These are phyloP conservation scores for Cystofilobasidium macerans DNA, from an alignment of 768 basidiomycete species.

Conservation along the genomic window DNA sequence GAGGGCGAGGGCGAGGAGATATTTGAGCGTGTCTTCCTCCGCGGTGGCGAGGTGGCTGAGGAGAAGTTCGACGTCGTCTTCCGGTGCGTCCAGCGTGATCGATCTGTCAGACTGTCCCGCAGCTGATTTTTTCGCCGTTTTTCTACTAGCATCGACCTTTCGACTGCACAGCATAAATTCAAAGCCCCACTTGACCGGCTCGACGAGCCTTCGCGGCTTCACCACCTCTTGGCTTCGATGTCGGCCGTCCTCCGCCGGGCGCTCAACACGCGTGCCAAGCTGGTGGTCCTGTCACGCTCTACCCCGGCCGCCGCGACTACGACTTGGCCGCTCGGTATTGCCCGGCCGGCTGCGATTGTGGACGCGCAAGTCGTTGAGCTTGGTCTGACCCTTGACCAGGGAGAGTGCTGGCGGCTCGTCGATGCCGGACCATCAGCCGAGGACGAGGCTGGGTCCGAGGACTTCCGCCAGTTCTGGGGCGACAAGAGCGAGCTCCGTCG, in stretches of 20 bases:
- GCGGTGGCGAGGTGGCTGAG: conserved; percentile 53
- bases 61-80: conserved; percentile 65
- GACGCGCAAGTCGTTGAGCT: conserved; percentile 45
- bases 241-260: conserved; percentile 46
- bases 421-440: conserved; percentile 76
- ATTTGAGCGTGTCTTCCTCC: conserved; percentile 62
- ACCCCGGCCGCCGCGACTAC: conserved; percentile 30
- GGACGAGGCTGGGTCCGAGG: conserved; percentile 41
- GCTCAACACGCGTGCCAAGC: conserved; percentile 60
- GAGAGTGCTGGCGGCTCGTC: conserved; percentile 68
- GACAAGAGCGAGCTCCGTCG: conserved; percentile 79
- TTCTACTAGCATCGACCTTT: conserved; percentile 32
- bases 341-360: conserved; percentile 40
- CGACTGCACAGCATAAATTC: conserved; percentile 21
- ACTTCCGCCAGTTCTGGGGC: conserved; percentile 83
- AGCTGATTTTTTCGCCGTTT: conserved; percentile 7
- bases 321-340: conserved; percentile 25
- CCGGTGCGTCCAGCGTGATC: conserved; percentile 40
- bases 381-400: conserved; percentile 62
- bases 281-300: conserved; percentile 48
- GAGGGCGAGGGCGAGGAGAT: conserved; percentile 45
- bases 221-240: conserved; percentile 31
- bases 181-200: conserved; percentile 19
- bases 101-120: no score
- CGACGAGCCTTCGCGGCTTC: conserved; percentile 27